Evolutionary conservation across 164 flowering plant species (phyloP), one percentile per base, ranked within the genome.

Genomic region (Nymphaea thermarum): DNA sequence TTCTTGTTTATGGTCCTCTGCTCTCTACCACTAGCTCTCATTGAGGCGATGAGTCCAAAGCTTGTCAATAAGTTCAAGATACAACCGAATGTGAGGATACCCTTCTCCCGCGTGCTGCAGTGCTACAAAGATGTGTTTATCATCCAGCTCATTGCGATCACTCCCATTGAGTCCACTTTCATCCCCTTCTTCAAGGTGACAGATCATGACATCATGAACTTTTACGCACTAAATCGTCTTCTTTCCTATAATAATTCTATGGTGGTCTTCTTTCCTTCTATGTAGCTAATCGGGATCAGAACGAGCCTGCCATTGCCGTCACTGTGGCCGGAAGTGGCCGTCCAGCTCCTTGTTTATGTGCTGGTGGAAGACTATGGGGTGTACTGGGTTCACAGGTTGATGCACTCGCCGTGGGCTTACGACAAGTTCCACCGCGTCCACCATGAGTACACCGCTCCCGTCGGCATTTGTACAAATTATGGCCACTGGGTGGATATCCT

Each of bases 401-500:
- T 90, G 17, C 98, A 89, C 65, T 45, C 74, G 11, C 80, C 85
- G 74, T 93, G 97, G 97, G 98, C 92, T 1, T 91, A 86, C 63
- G 94, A 90, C 68, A 93, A 90, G 44, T 87, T 89, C 68, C 96
- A 89, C 69, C n/a, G 70, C 5, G 85, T 93, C 53, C 98, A 89
- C 71, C 98, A 93, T 72, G 96, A 93, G 68, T 94, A 84, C 75
- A 79, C 89, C 0, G 96, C 97, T 12, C 97, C 97, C 0, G 81
- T 87, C 43, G 90, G 87, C 7, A 87, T 81, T 73, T 97, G 93
- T 0, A 96, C 98, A 0, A 91, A 94, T 0, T 86, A 93, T 68
- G 97, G 97, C 0, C 97, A 93, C 66, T 90, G 94, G 97, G 90
- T 86, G 0, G 98, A 93, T 81, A 69, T 93, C 68, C 78, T 90